phyloP scores from a whole-genome alignment of 768 basidiomycete species.

The Hydnomerulius pinastri region DNA sequence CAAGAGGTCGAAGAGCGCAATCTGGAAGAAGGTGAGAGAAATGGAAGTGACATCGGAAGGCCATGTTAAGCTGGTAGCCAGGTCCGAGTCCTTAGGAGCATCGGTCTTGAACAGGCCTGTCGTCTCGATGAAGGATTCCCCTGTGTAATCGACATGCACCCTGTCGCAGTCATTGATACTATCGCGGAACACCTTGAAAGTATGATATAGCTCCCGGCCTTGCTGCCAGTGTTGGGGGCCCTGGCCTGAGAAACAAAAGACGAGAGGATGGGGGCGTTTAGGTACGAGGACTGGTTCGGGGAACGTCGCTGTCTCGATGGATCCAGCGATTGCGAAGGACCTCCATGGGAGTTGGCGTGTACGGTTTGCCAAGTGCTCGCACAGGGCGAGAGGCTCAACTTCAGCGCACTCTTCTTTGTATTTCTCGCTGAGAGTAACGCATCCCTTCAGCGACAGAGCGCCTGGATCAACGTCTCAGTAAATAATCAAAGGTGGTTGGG shows the following conservation, averaged over 20 bases:
- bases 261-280: slow-evolving; percentile 29
- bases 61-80: slow-evolving; percentile 19
- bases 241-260: slow-evolving; percentile 43
- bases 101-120: slow-evolving; percentile 38
- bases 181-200: slow-evolving; percentile 38
- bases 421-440: background rate
- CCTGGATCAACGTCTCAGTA: background rate
- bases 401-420: background rate
- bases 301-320: slow-evolving; percentile 13
- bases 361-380: slow-evolving; percentile 25
- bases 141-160: slow-evolving; percentile 30
- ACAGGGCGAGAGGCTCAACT: background rate
- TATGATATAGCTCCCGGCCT: slow-evolving; percentile 39
- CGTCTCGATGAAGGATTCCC: slow-evolving; percentile 37
- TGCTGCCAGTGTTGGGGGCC: slow-evolving; percentile 41
- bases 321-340: slow-evolving; percentile 22
- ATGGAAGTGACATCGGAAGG: slow-evolving; percentile 42
- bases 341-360: slow-evolving; percentile 36
- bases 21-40: slow-evolving; percentile 45
- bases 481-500: background rate
- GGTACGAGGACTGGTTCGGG: slow-evolving; percentile 30
- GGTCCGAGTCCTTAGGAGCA: slow-evolving; percentile 7
- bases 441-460: background rate
- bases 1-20: slow-evolving; percentile 46
- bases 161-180: slow-evolving; percentile 41